Evolutionary conservation across 306 rosid genomes (phyloP), one percentile per base, ranked within the genome.

Genomic region (Parietaria judaica): DNA sequence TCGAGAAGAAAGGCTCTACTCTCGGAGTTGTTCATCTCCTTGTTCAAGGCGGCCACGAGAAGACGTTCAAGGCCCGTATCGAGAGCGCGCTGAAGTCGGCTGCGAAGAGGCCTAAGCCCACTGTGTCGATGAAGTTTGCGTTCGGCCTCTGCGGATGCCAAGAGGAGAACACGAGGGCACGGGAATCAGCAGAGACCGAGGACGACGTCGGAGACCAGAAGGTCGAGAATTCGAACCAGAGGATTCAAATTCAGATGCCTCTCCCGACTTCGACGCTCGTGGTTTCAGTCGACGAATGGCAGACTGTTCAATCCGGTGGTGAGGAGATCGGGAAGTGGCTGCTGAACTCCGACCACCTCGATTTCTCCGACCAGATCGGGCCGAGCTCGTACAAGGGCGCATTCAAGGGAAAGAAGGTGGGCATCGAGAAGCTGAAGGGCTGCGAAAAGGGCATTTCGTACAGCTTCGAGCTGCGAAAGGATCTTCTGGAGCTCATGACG

Each of bases 91-190:
- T 92, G 54, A 86, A 74, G 58, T 86, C 68, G 16, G 86, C 96
- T 8, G 51, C 79, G 54, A 92, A 81, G 84, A 92, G 83, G 78
- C 83, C 90, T 0, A 88, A 82, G 71, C 66, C 65, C 9, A 71
- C 77, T 49, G 3, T 3, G 53, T 10, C 87, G 8, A 89, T 88
- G 76, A 88, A 88, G 86, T 96, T 92, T 8, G 78, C 99, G 0
- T 92, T 92, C 63, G 95, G 99, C 46, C 82, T 92, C 48, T 92
- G 99, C 66, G 99, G 99, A 43, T 88, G 99, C 68, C 99, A 92
- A 59, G 99, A 92, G 61, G 96, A 85, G 76, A 84, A 80, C 71
- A 74, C 78, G 16, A 83, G 50, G 37, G 90, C 86, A 68, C 82
- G 87, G 77, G 98, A 82, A 52, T 31, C 73, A 46, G 83, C 75